Evolutionary conservation across 2,329 filamentous ascomycete species (phyloP).

Genomic region (Neoscytalidium dimidiatum): DNA sequence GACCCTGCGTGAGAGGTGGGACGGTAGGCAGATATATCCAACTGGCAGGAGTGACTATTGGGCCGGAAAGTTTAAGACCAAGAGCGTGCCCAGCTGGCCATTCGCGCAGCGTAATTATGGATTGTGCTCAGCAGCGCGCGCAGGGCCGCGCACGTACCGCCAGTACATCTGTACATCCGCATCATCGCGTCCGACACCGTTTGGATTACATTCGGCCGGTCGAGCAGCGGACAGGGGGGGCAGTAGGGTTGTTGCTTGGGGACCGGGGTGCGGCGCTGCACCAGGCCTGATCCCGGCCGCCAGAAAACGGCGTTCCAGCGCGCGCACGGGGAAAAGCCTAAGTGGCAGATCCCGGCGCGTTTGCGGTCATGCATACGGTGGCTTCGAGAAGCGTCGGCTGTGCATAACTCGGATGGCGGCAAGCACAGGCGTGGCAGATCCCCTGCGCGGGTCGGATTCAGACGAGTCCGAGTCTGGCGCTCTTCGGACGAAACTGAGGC

Average conservation of each 20-base stretch:
- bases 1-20: conserved; percentile 13
- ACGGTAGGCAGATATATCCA: conserved; percentile 19
- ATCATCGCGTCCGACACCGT: conserved; percentile 20
- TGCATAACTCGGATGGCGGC: conserved; percentile 19
- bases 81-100: conserved; percentile 16
- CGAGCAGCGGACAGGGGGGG: conserved; percentile 15
- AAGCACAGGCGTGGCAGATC: conserved; percentile 13
- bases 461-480: conserved; percentile 8
- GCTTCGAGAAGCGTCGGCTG: conserved; percentile 21
- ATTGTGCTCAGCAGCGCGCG: conserved; percentile 21
- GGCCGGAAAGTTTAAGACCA: conserved; percentile 20
- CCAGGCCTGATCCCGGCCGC: conserved; percentile 12
- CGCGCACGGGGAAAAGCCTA: conserved; percentile 18
- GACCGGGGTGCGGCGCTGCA: conserved; percentile 11
- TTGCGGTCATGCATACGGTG: conserved; percentile 19
- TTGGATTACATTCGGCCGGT: conserved; percentile 21
- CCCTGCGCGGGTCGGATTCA: conserved; percentile 16
- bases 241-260: conserved; percentile 19
- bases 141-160: conserved; percentile 20
- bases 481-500: conserved; percentile 16
- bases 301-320: conserved; percentile 8
- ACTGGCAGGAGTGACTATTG: conserved; percentile 15
- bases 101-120: conserved; percentile 19
- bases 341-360: conserved; percentile 10
- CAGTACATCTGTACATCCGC: conserved; percentile 20